phyloP scores from a whole-genome alignment of 1,139 yeast species.

The Scheffersomyces stambukii region DNA sequence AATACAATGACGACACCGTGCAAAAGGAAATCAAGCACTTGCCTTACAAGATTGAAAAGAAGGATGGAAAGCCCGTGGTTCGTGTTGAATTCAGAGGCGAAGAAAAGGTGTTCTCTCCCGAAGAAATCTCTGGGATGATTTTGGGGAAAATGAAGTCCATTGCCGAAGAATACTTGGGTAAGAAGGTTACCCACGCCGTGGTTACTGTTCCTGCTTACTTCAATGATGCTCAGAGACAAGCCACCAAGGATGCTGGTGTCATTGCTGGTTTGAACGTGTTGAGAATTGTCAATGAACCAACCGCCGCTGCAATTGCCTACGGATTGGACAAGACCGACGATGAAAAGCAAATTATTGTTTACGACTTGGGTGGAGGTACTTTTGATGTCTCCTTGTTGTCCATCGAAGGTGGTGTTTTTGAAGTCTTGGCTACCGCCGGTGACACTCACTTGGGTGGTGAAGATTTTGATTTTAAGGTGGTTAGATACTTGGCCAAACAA shows the following conservation, averaged over 20 bases:
- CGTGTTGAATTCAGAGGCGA: constrained; percentile 67
- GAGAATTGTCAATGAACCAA: constrained; percentile 96
- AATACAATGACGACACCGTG: constrained; percentile 68
- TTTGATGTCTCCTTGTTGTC: constrained; percentile 50
- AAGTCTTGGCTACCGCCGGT: constrained; percentile 52
- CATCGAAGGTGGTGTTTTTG: constrained; percentile 51
- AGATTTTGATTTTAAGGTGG: constrained; percentile 89
- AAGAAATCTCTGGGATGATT: constrained; percentile 90
- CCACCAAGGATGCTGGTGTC: constrained; percentile 96
- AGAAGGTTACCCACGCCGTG: constrained; percentile 88
- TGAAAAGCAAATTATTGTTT: constrained; percentile 48
- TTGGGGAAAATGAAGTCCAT: constrained; percentile 88
- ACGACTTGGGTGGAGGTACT: constrained; percentile 55
- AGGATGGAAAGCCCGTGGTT: constrained; percentile 77
- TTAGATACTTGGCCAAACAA: constrained; percentile 76
- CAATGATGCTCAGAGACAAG: constrained; percentile 98
- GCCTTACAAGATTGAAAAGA: constrained; percentile 67
- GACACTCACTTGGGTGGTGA: constrained; percentile 73
- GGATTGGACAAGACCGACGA: constrained; percentile 78
- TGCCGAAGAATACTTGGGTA: constrained; percentile 89
- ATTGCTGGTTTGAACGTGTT: constrained; percentile 93
- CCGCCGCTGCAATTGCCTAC: constrained; percentile 98
- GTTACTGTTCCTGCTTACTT: constrained; percentile 97
- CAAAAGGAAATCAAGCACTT: constrained; percentile 80
- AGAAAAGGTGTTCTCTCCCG: constrained; percentile 74